Base-by-base conservation (phyloP, 495 filamentous ascomycete genomes). In the Penicillium paradoxum region DNA sequence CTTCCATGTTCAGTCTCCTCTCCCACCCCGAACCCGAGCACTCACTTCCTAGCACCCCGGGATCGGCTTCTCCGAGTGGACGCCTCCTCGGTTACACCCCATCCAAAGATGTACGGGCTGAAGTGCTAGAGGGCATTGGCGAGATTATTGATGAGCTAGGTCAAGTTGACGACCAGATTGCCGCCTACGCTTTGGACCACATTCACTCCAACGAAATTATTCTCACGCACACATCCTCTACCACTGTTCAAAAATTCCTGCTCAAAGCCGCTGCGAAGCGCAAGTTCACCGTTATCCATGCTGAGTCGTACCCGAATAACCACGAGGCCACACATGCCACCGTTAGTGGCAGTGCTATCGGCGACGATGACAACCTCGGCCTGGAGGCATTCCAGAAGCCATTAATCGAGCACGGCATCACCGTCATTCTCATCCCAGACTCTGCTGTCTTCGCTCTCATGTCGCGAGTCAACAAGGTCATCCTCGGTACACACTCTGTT, bases 401-500 rank as follows among this genome's bases (percentile, higher is more conserved):
- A 9, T 75, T 97, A 48, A 85, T 83, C 32, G 77, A 80, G 14
- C 79, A 83, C 11, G 91, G 90, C 45, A 85, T 95, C 46, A 87
- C 82, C 8, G 86, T 92, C 29, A 84, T 95, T 53, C 75, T 88
- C 24, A 85, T 95, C 33, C 84, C 91, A 18, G 90, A 91, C 65
- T 86, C 87, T 10, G 86, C 88, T 11, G 81, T 93, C 33, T 92
- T 90, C 71, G 91, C 91, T 6, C 82, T 96, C 49, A 97, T 97
- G 87, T 87, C 91, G 0, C 83, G 84, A 46, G 88, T 95, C 60
- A 95, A 91, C 75, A 96, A 96, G 75, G 91, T 97, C 54, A 88
- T 97, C 29, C 77, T 97, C 21, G 83, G 86, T 19, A 89, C 90
- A 8, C 88, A 91, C 60, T 86, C 85, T 14, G 88, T 96, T 34